Evolutionary conservation across 73 alveolate species (phyloP).

Genomic region (Tetrahymena elliotti): DNA sequence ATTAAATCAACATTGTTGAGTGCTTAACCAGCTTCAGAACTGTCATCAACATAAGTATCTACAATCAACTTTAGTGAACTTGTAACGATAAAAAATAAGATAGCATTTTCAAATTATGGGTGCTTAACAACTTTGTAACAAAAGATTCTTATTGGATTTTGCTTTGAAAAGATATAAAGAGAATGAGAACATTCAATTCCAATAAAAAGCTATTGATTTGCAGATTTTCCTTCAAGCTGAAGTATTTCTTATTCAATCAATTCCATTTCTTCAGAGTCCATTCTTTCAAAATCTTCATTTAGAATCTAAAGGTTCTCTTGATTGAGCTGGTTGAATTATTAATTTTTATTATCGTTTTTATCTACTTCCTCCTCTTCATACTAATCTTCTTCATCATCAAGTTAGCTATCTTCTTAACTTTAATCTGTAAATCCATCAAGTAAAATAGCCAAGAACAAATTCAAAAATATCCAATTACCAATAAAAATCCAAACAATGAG

Average conservation of each 20-base stretch:
- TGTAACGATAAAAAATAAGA: constrained; percentile 64
- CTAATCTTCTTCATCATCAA: constrained; percentile 1
- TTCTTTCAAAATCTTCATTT: constrained; percentile 36
- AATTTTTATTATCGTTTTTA: neutral
- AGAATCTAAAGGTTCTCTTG: neutral
- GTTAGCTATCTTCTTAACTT: constrained; percentile 20
- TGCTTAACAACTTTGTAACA: constrained; percentile 56
- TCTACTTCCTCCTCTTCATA: neutral
- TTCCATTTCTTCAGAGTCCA: constrained; percentile 45
- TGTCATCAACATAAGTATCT: constrained; percentile 70
- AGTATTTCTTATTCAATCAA: constrained; percentile 43
- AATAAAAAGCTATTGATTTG: constrained; percentile 56
- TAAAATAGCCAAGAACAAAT: constrained; percentile 85
- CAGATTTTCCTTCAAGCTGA: constrained; percentile 43
- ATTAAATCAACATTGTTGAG: constrained; percentile 34
- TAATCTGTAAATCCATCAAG: constrained; percentile 80
- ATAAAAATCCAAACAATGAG: constrained; percentile 85
- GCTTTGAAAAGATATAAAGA: constrained; percentile 63
- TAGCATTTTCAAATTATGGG: constrained; percentile 65
- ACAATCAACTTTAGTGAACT: constrained; percentile 74
- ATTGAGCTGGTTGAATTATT: constrained; percentile 9
- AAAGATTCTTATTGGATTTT: constrained; percentile 64
- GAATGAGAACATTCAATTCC: constrained; percentile 78
- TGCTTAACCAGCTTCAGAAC: neutral
- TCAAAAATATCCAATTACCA: constrained; percentile 89